These are phyloP conservation scores for Salix suchowensis DNA, from an alignment of 345 rosid genomes.

Conservation along the genomic window DNA sequence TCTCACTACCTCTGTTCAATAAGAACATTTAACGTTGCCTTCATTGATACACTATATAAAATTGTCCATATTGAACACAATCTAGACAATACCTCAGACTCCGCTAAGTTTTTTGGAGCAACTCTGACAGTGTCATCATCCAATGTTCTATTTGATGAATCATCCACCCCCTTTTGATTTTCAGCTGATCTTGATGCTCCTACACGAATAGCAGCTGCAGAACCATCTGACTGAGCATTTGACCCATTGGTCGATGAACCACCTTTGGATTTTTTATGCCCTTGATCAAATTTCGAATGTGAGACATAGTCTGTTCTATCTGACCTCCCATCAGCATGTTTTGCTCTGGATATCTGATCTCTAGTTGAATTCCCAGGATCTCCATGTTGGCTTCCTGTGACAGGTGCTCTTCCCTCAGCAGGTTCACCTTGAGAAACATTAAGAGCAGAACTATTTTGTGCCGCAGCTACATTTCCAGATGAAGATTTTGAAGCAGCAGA, in stretches of 20 bases:
- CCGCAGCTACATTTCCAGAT: conserved; percentile 31
- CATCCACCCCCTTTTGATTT: conserved; percentile 59
- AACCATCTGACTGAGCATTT: conserved; percentile 41
- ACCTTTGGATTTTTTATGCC: conserved; percentile 55
- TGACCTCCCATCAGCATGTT: conserved; percentile 57
- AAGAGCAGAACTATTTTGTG: conserved; percentile 47
- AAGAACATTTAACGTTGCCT: neutral
- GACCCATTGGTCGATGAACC: conserved; percentile 41
- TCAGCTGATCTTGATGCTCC: conserved; percentile 36
- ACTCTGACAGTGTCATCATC: conserved; percentile 53
- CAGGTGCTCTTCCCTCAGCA: conserved; percentile 41
- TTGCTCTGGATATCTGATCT: conserved; percentile 60
- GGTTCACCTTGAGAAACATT: conserved; percentile 53
- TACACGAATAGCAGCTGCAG: conserved; percentile 33
- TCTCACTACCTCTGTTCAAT: neutral
- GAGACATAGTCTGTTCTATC: conserved; percentile 51
- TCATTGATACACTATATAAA: neutral
- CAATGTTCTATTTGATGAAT: conserved; percentile 31
- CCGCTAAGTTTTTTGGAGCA: conserved; percentile 45
- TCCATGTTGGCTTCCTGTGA: conserved; percentile 38
- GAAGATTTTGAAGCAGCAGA: conserved; percentile 53
- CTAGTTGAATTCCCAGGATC: conserved; percentile 56
- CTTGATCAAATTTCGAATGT: conserved; percentile 56
- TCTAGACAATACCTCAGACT: conserved; percentile 56
- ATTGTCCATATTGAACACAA: conserved; percentile 2